phyloP scores from a whole-genome alignment of 1,139 yeast species.

The Kluyveromyces sp. region DNA sequence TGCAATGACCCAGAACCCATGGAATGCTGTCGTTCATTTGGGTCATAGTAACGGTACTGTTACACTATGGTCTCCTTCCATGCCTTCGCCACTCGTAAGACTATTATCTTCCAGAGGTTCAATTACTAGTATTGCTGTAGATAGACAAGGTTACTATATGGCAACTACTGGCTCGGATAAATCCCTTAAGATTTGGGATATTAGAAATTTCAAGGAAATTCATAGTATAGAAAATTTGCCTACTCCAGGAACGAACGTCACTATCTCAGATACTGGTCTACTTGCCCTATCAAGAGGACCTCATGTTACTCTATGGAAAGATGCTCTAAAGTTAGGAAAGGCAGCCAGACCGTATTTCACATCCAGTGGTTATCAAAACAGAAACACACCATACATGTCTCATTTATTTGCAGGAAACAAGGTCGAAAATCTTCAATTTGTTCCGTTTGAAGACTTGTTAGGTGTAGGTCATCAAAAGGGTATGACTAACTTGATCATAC shows the following conservation, averaged over 20 bases:
- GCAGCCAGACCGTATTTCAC: constrained; percentile 35
- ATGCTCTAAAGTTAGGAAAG: constrained; percentile 43
- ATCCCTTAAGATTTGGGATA: constrained; percentile 85
- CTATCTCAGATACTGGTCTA: constrained; percentile 82
- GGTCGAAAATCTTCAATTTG: constrained; percentile 60
- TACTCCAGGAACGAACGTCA: constrained; percentile 74
- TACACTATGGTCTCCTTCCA: constrained; percentile 86
- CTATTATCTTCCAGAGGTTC: constrained; percentile 81
- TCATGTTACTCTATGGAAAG: constrained; percentile 85
- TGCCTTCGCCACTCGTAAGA: constrained; percentile 80
- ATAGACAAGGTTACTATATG: constrained; percentile 92
- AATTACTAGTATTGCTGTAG: constrained; percentile 74
- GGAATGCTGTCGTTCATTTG: constrained; percentile 90
- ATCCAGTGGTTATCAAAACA: constrained; percentile 27
- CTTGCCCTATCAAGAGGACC: constrained; percentile 92
- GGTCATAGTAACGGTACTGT: constrained; percentile 95
- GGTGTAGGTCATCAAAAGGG: constrained; percentile 84
- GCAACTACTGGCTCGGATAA: constrained; percentile 88
- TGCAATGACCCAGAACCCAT: constrained; percentile 83
- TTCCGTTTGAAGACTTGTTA: constrained; percentile 92
- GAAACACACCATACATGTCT: constrained; percentile 79
- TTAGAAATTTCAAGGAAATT: constrained; percentile 69
- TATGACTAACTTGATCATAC: constrained; percentile 71
- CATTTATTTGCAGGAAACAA: constrained; percentile 77
- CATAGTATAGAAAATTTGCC: constrained; percentile 62